These are phyloP conservation scores for Globisporangium heterothallicum DNA, from an alignment of 352 stramenopile genomes.

Conservation along the genomic window DNA sequence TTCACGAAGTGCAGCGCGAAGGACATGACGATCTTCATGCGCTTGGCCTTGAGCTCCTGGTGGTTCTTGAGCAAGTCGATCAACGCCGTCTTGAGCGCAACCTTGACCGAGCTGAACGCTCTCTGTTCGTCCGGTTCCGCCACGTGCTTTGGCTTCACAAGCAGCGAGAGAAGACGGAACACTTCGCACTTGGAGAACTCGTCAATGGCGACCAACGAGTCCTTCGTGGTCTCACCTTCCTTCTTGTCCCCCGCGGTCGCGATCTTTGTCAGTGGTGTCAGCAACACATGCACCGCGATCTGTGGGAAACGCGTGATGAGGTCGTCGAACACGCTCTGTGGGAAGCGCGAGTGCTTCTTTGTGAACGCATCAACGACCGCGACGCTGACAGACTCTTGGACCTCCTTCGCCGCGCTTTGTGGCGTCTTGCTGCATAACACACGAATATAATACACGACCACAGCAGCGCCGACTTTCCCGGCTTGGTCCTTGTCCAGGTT, in stretches of 20 bases:
- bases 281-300: constrained; percentile 43
- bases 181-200: constrained; percentile 78
- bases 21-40: constrained; percentile 61
- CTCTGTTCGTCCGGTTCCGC: constrained; percentile 25
- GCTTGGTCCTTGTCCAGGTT: constrained; percentile 59
- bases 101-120: constrained; percentile 28
- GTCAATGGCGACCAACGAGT: constrained; percentile 32
- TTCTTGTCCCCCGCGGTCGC: constrained; percentile 25
- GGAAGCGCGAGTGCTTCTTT: constrained; percentile 82
- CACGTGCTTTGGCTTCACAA: constrained; percentile 55
- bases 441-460: constrained; percentile 62
- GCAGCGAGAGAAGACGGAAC: constrained; percentile 61
- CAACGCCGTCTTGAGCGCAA: constrained; percentile 35
- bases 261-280: constrained; percentile 44
- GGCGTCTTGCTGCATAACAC: constrained; percentile 22
- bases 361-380: constrained; percentile 59
- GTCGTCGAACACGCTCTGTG: constrained; percentile 61
- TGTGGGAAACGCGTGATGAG: constrained; percentile 51
- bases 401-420: neutral
- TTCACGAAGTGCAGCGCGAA: constrained; percentile 69
- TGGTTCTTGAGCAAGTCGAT: constrained; percentile 34
- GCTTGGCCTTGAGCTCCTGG: constrained; percentile 62
- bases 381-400: constrained; percentile 24
- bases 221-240: constrained; percentile 19
- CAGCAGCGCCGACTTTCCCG: constrained; percentile 46